phyloP scores from a whole-genome alignment of 441 rosid species.

The Populus trichocarpa region DNA sequence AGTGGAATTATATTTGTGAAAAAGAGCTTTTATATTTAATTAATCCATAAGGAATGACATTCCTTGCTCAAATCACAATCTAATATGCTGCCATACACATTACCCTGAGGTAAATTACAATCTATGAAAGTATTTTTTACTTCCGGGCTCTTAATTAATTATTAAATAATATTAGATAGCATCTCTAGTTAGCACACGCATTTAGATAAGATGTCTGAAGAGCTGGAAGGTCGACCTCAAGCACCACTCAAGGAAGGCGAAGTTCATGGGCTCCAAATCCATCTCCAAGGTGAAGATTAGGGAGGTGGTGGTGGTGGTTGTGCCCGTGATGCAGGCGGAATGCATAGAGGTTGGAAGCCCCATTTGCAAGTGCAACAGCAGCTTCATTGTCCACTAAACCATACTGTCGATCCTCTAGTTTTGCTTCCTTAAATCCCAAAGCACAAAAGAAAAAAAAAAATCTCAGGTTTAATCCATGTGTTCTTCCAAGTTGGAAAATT shows the following conservation, averaged over 20 bases:
- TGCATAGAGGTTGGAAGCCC: conserved; percentile 34
- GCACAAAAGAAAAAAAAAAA: not conserved
- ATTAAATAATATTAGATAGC: not conserved
- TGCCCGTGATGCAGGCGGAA: conserved; percentile 34
- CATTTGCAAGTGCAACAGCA: conserved; percentile 29
- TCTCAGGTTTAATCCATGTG: no score
- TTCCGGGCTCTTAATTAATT: not conserved
- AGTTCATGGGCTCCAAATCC: conserved; percentile 32
- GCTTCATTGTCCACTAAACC: conserved; percentile 41
- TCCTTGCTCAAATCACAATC: no score
- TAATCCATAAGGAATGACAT: no score
- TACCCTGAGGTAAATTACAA: not conserved
- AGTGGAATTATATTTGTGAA: no score
- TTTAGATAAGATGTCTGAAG: not conserved
- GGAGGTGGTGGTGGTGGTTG: conserved; percentile 5
- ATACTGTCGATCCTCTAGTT: conserved; percentile 36
- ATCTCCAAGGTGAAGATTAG: conserved; percentile 23
- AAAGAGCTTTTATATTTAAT: no score
- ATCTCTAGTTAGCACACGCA: not conserved
- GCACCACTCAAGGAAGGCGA: conserved; percentile 33
- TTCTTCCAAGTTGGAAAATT: not conserved
- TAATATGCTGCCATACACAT: no score
- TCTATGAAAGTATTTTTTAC: not conserved
- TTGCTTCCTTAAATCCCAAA: conserved; percentile 32
- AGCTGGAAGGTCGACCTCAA: no score